Conservation (phyloP, 2,329 filamentous ascomycete genomes). For the Zalaria sp. region DNA sequence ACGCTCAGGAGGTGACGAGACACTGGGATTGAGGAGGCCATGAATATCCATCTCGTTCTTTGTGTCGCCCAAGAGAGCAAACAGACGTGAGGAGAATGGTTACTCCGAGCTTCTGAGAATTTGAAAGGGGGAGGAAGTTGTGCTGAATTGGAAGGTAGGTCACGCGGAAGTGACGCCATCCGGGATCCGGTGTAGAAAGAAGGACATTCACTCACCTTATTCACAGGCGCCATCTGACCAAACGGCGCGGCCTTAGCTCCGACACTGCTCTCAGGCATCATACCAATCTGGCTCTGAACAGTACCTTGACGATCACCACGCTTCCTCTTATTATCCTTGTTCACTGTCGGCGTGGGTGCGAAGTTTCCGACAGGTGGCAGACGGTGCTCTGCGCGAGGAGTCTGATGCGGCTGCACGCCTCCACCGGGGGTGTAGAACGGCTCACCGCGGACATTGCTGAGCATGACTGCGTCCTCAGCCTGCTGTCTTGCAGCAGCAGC, state of each 20-base stretch:
- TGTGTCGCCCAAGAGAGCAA: too few species aligned
- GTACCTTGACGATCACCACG: constrained; percentile 6
- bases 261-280: constrained; percentile 2
- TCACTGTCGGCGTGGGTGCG: constrained; percentile 66
- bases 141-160: too few species aligned
- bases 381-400: constrained; percentile 30
- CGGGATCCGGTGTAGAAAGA: too few species aligned
- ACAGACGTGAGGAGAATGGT: too few species aligned
- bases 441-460: constrained; percentile 47
- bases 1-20: too few species aligned
- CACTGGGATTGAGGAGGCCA: too few species aligned
- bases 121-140: too few species aligned
- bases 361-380: constrained; percentile 95
- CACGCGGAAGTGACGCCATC: too few species aligned
- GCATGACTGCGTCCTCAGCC: constrained; percentile 54
- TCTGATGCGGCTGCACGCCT: constrained; percentile 29
- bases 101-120: too few species aligned
- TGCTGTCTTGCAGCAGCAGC: constrained; percentile 43
- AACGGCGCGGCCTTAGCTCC: neutral
- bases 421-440: constrained; percentile 26
- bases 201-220: too few species aligned
- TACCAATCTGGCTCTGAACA: constrained; percentile 1
- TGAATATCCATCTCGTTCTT: too few species aligned
- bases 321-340: constrained; percentile 62
- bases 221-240: too few species aligned